phyloP scores from a whole-genome alignment of 2,329 filamentous ascomycete genomes.

The Botryotinia globosa region DNA sequence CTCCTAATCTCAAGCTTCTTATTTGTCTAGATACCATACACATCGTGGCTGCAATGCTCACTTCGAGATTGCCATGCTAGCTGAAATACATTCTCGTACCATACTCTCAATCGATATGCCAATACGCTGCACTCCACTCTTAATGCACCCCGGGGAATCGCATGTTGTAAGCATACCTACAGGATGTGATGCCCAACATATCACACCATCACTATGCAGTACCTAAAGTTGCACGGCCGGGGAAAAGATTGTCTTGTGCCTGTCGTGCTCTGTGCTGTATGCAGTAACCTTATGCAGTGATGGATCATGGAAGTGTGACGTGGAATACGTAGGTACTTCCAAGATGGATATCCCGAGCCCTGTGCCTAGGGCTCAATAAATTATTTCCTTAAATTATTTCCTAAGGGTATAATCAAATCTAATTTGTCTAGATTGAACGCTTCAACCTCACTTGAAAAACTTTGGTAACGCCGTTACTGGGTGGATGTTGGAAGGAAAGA shows the following conservation, averaged over 20 bases:
- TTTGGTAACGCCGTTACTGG: not conserved
- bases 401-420: not conserved
- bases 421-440: not conserved
- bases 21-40: not conserved
- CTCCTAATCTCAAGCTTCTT: not conserved
- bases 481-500: not conserved
- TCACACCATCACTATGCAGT: not conserved
- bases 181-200: not conserved
- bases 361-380: not conserved
- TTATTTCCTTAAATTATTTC: not conserved
- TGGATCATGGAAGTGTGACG: not conserved
- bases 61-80: not conserved
- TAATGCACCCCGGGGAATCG: constrained; percentile 13
- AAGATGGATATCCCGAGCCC: not conserved
- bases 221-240: constrained; percentile 1
- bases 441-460: not conserved
- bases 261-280: not conserved
- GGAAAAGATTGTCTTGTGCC: not conserved
- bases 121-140: not conserved
- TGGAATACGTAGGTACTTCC: not conserved
- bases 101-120: not conserved
- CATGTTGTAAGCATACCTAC: constrained; percentile 6
- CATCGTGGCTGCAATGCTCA: not conserved
- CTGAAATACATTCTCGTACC: not conserved
- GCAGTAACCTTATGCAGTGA: too few relatives aligned